Percentiles rank a stretch among this genome's conserved stretches.
phyloP scores from a whole-genome alignment of 495 filamentous ascomycete genomes.

The Neurospora cerealis region DNA sequence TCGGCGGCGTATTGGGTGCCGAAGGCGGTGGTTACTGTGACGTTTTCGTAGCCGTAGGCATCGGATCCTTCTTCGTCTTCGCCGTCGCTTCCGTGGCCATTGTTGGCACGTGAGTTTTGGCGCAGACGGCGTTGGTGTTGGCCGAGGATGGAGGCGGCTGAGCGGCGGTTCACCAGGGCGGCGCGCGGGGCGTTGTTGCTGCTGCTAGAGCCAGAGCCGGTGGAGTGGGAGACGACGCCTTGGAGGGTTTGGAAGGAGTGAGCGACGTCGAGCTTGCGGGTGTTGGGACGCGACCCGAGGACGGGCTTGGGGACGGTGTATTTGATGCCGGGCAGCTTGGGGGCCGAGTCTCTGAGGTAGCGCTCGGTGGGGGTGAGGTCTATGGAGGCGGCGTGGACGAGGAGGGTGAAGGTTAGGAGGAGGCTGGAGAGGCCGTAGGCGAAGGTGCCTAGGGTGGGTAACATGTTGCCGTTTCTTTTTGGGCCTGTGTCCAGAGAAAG shows the following conservation, averaged over 20 bases:
- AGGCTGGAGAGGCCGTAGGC: neutral
- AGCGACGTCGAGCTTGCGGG: neutral
- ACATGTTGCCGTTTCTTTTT: neutral
- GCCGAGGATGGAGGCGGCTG: conserved; percentile 22
- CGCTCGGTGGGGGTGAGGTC: neutral
- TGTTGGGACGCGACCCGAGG: neutral
- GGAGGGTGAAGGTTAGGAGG: neutral
- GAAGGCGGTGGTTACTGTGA: conserved; percentile 25
- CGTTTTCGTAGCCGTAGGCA: conserved; percentile 27
- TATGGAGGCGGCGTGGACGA: neutral
- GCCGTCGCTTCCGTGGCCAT: neutral
- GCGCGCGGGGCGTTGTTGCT: neutral
- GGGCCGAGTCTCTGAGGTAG: neutral
- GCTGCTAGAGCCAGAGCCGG: neutral
- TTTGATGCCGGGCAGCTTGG: neutral
- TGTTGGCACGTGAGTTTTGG: neutral
- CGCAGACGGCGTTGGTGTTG: conserved; percentile 21
- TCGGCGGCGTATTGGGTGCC: conserved; percentile 30
- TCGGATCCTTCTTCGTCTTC: neutral
- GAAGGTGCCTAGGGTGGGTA: neutral
- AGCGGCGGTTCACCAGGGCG: conserved; percentile 14
- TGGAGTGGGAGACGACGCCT: neutral
- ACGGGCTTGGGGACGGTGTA: neutral
- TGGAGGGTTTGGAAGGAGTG: neutral
- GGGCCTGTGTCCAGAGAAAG: neutral